Evolutionary conservation across 768 basidiomycete genomes (phyloP).

Genomic region (Amanita jacksonii): DNA sequence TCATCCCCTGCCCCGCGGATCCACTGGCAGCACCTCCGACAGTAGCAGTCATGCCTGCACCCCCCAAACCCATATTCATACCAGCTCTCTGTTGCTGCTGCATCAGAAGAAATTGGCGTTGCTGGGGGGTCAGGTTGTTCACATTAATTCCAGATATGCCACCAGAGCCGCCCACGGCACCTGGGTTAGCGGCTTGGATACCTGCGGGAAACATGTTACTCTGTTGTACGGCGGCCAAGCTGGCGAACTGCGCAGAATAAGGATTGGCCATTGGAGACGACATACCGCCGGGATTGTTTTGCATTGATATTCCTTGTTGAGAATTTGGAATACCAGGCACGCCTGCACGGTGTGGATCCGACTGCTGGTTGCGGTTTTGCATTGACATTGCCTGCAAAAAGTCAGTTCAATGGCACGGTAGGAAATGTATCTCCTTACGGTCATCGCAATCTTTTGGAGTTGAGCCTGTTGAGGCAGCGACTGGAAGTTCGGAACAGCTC

Average conservation of each 20-base stretch:
- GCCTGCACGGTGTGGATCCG: conserved; percentile 16
- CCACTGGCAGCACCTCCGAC: conserved; percentile 20
- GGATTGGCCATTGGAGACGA: conserved; percentile 12
- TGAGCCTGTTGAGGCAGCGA: conserved; percentile 42
- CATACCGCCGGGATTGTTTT: conserved; percentile 13
- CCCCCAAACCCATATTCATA: conserved; percentile 20
- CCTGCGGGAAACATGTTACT: conserved; percentile 14
- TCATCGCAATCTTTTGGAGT: conserved; percentile 45
- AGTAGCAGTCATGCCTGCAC: conserved; percentile 19
- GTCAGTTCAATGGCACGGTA: neutral
- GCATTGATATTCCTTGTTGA: conserved; percentile 12
- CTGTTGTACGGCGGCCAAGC: conserved; percentile 10
- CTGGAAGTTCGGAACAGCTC: conserved; percentile 44
- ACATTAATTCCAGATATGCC: conserved; percentile 25
- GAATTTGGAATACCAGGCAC: conserved; percentile 4
- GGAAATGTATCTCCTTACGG: neutral
- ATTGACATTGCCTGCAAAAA: conserved; percentile 7
- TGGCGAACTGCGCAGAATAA: conserved; percentile 8
- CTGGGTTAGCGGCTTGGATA: conserved; percentile 14
- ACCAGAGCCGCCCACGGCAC: conserved; percentile 17
- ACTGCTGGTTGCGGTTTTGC: conserved; percentile 14
- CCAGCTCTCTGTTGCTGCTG: conserved; percentile 16
- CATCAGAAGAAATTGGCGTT: conserved; percentile 7
- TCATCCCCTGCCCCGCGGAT: conserved; percentile 23
- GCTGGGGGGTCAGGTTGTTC: conserved; percentile 20